Evolutionary conservation across 805 yeast genomes (phyloP).

Genomic region (Wickerhamiella domercqiae): DNA sequence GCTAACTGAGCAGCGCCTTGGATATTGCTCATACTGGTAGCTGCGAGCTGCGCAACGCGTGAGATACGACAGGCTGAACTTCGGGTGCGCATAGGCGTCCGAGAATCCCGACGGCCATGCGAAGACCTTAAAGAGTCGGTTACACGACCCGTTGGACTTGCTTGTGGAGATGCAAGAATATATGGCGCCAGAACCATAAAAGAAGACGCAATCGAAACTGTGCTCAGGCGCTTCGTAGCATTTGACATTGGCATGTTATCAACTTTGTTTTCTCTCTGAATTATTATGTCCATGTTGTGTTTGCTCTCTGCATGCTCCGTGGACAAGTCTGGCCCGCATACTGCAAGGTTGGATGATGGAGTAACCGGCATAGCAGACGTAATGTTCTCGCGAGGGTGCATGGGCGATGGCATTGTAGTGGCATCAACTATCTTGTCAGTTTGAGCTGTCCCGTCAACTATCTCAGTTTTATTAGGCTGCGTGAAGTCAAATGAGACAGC

Average conservation of each 20-base stretch:
- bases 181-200: constrained; percentile 12
- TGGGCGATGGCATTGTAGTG: too few species aligned
- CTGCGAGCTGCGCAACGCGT: constrained; percentile 8
- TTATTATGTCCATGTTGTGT: too few species aligned
- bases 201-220: constrained; percentile 14
- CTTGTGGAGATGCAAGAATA: neutral
- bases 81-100: neutral
- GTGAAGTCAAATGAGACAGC: neutral
- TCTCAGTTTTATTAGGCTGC: too few species aligned
- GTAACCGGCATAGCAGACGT: too few species aligned
- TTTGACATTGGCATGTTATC: too few species aligned
- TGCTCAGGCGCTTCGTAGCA: constrained; percentile 10
- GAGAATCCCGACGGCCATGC: neutral
- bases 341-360: too few species aligned
- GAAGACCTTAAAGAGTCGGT: neutral
- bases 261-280: too few species aligned
- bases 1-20: neutral
- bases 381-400: too few species aligned
- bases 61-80: neutral
- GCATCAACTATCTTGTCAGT: too few species aligned
- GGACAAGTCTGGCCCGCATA: too few species aligned
- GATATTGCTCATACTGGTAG: constrained; percentile 1
- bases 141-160: neutral
- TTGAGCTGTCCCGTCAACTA: too few species aligned
- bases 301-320: too few species aligned